Evolutionary conservation across 176 grass and related monocot genomes (phyloP).

Genomic region (Cocos nucifera): DNA sequence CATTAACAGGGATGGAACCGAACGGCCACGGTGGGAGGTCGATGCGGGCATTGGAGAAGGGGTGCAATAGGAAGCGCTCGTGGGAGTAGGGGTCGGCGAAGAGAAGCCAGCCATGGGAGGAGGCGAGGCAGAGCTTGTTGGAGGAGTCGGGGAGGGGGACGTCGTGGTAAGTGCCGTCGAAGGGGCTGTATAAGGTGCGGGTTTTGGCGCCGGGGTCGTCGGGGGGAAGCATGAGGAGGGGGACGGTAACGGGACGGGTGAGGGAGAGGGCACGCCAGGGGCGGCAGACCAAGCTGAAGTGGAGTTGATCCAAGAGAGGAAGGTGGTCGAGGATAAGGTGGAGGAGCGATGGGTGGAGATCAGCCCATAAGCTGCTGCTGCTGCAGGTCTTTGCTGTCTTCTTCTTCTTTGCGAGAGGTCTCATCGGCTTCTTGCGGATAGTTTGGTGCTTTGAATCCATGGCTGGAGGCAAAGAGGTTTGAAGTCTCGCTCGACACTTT

Average conservation of each 20-base stretch:
- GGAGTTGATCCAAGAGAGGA: neutral
- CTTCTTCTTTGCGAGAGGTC: too few species aligned
- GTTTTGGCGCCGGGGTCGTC: neutral
- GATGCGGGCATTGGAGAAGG: neutral
- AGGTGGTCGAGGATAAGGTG: too few species aligned
- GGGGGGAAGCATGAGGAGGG: neutral
- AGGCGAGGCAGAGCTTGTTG: neutral
- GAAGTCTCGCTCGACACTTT: too few species aligned
- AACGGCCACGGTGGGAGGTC: neutral
- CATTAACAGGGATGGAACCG: neutral
- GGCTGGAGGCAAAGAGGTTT: too few species aligned
- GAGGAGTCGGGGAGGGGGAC: neutral
- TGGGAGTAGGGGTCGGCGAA: neutral
- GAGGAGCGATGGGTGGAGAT: neutral
- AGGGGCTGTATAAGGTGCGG: neutral
- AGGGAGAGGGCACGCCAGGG: neutral
- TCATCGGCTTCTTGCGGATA: too few species aligned
- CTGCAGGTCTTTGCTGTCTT: neutral
- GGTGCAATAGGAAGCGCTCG: neutral
- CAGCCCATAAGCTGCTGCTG: neutral
- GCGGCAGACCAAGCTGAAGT: neutral
- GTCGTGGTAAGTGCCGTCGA: neutral
- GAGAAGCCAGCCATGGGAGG: slow-evolving; percentile 1
- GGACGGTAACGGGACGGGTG: neutral
- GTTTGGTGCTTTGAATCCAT: too few species aligned